A percentile compares a stretch with the other conserved stretches of the same genome.
These are phyloP conservation scores for Penicillium silybi DNA, from an alignment of 495 filamentous ascomycete species.

Conservation along the genomic window DNA sequence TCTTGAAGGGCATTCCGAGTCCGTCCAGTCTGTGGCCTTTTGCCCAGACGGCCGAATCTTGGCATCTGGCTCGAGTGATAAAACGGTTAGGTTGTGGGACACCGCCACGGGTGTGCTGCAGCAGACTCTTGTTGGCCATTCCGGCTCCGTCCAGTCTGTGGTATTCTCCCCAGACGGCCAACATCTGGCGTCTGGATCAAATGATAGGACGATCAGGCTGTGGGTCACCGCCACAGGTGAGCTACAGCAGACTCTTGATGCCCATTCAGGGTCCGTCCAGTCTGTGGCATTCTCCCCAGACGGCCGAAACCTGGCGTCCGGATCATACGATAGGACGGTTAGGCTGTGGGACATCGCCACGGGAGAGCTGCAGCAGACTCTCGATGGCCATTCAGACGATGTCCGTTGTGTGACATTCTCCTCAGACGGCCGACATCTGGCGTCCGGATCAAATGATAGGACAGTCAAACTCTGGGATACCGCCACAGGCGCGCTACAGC, in stretches of 20 bases:
- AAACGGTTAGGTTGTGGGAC: background rate
- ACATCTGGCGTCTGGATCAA: conserved; percentile 25
- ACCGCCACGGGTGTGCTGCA: background rate
- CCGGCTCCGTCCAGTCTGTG: no score
- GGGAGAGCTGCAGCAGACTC: background rate
- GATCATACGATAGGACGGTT: conserved; percentile 23
- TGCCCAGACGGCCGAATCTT: background rate
- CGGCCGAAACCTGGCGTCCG: conserved; percentile 22
- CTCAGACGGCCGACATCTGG: conserved; percentile 14
- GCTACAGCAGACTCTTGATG: background rate
- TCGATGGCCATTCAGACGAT: conserved; percentile 5
- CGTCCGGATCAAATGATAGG: conserved; percentile 24
- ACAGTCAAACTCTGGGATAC: conserved; percentile 17
- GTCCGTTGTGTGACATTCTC: no score
- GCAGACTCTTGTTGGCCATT: conserved; percentile 4
- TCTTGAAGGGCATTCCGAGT: conserved; percentile 14
- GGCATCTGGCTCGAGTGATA: background rate
- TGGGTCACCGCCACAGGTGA: background rate
- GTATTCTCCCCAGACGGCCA: conserved; percentile 21
- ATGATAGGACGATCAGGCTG: conserved; percentile 20
- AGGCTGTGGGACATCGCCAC: background rate
- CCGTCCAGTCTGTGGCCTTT: conserved; percentile 8
- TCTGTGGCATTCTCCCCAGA: conserved; percentile 27
- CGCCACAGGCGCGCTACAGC: background rate
- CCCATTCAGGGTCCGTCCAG: no score